Evolutionary conservation across 148 eudicot species (phyloP).

Genomic region (Gaultheria prostrata): DNA sequence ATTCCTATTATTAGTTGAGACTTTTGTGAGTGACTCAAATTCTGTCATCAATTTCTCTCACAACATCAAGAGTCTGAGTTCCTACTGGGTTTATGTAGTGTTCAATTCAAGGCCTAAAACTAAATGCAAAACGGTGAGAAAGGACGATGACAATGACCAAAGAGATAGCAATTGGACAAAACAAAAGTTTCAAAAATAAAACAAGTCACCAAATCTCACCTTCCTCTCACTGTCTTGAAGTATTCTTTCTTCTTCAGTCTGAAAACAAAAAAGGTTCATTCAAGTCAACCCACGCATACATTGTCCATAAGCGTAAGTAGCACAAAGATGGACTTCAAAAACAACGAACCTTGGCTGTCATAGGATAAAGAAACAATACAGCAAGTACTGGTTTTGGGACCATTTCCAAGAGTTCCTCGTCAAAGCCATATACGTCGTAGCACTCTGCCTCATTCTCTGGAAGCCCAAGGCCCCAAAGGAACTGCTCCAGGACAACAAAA

Average conservation of each 20-base stretch:
- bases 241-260: conserved; percentile 87
- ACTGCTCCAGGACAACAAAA: conserved; percentile 41
- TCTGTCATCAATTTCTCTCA: background rate
- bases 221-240: conserved; percentile 53
- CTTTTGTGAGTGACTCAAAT: background rate
- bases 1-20: too few species aligned
- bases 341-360: conserved; percentile 55
- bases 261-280: conserved; percentile 13
- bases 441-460: conserved; percentile 74
- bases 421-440: conserved; percentile 87
- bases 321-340: background rate
- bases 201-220: conserved; percentile 37
- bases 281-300: background rate
- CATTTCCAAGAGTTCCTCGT: conserved; percentile 80
- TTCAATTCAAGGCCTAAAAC: background rate
- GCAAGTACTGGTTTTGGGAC: conserved; percentile 92
- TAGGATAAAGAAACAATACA: conserved; percentile 74
- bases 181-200: background rate
- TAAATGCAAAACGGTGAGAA: background rate
- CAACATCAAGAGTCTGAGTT: background rate
- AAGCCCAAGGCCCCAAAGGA: conserved; percentile 88
- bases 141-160: background rate
- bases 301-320: background rate
- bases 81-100: background rate
- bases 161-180: background rate